Evolutionary conservation across 768 basidiomycete species (phyloP), one percentile per base, ranked within the genome.

Genomic region (Tricholoma bakamatsutake): DNA sequence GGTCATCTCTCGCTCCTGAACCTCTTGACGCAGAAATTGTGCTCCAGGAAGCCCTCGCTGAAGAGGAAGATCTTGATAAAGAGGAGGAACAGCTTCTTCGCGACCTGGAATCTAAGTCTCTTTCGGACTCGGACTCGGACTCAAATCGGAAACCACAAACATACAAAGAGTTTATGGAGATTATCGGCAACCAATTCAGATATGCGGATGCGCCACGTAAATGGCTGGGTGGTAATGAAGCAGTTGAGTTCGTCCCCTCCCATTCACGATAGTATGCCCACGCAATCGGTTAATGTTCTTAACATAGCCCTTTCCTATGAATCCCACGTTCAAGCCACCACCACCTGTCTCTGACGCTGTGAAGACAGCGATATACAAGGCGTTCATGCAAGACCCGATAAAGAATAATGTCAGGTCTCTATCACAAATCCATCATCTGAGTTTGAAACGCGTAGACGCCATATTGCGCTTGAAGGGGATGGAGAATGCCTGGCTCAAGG

Each of bases 271-370:
- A 7, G n/a, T 21, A 31, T 48, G 5, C 27, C 18, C 35, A 35
- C 50, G 37, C 54, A 49, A 59, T 48, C 56, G 17, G 43, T 35
- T 54, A 21, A 59, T 54, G 60, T 30, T 58, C 50, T 21, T 18
- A 33, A n/a, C 53, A 15, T 55, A 94, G 91, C 92, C 91, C 0
- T 94, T 94, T 67, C 90, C 90, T 11, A 74, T 90, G 70, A 95
- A 96, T 64, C 83, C 83, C 5, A 83, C 87, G 1, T 96, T 94
- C 71, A 81, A 80, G 61, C 93, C 93, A 5, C 88, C 88, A 10
- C 69, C 82, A 5, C 92, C 93, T 5, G 71, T 91, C 47, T 87
- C 90, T 1, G 81, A 93, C 60, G 65, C 61, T 6, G 67, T 81
- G 39, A 79, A 84, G 42, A 72, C 76, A 1, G 66, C 66, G 17